These are phyloP conservation scores for Suillus bovinus DNA, from an alignment of 768 basidiomycete genomes.

Conservation along the genomic window DNA sequence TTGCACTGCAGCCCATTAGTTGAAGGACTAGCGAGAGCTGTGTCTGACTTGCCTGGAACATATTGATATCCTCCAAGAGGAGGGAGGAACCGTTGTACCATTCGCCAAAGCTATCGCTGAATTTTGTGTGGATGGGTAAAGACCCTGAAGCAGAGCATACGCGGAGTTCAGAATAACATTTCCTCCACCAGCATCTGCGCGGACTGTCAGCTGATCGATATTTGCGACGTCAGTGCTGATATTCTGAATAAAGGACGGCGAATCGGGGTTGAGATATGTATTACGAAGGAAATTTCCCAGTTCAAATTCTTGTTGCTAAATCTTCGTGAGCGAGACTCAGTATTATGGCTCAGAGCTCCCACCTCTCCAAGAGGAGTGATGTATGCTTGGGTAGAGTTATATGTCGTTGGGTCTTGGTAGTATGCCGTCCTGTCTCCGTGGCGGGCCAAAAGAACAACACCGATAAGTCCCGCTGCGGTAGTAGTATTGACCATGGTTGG, in stretches of 20 bases:
- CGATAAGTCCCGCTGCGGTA: slow-evolving; percentile 40
- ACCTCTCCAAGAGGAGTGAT: slow-evolving; percentile 71
- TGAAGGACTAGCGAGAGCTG: slow-evolving; percentile 31
- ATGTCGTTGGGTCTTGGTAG: slow-evolving; percentile 67
- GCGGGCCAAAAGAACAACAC: slow-evolving; percentile 69
- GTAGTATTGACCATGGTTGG: slow-evolving; percentile 9
- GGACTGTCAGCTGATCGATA: not conserved
- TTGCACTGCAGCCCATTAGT: slow-evolving; percentile 72
- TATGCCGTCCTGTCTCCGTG: slow-evolving; percentile 69
- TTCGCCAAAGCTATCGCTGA: slow-evolving; percentile 20
- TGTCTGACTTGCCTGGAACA: slow-evolving; percentile 18
- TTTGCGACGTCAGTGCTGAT: not conserved
- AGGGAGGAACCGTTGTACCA: slow-evolving; percentile 14
- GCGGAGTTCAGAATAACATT: not conserved
- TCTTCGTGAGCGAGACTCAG: not conserved
- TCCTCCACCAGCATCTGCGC: not conserved
- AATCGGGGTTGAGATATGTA: not conserved
- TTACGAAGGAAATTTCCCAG: slow-evolving; percentile 53
- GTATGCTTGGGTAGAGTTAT: slow-evolving; percentile 55
- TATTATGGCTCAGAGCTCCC: slow-evolving; percentile 3
- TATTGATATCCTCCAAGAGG: slow-evolving; percentile 22
- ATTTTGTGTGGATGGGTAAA: slow-evolving; percentile 14
- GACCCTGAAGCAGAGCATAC: slow-evolving; percentile 16
- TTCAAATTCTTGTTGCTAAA: slow-evolving; percentile 59
- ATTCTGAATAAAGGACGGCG: not conserved